Conservation (phyloP, 139 green algal genomes). For the Tetradesmus lagerheimii region DNA sequence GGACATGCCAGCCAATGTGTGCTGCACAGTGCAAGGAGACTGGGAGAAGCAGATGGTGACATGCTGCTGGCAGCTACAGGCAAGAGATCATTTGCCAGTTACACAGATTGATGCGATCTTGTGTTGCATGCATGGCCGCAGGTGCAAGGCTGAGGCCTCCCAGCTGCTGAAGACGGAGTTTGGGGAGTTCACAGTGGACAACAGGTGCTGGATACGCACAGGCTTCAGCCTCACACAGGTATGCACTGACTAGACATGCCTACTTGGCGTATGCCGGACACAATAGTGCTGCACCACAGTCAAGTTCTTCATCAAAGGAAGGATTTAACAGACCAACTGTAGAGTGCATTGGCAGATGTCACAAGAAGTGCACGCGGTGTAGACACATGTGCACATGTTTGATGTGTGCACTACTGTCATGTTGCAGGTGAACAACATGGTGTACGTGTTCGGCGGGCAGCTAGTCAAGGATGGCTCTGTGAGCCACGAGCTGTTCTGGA, state of each 20-base stretch:
- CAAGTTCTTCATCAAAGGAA: too few species aligned
- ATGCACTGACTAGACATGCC: too few species aligned
- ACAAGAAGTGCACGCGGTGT: background rate
- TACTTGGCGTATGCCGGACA: too few species aligned
- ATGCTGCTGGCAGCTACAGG: background rate
- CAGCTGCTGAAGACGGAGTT: constrained; percentile 66
- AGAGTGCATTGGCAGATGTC: background rate
- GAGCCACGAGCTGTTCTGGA: constrained; percentile 82
- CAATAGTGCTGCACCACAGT: too few species aligned
- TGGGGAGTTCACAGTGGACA: constrained; percentile 62
- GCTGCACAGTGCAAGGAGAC: too few species aligned
- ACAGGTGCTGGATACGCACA: constrained; percentile 75
- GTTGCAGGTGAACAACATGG: constrained; percentile 67
- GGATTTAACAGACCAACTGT: too few species aligned
- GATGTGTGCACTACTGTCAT: background rate
- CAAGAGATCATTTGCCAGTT: too few species aligned
- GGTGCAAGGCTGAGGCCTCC: constrained; percentile 69
- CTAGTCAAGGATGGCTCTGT: constrained; percentile 70
- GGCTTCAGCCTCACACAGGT: constrained; percentile 78
- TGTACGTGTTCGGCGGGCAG: constrained; percentile 84
- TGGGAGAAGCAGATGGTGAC: background rate
- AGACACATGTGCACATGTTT: background rate
- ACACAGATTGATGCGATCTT: background rate
- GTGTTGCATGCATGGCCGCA: background rate
- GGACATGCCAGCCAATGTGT: too few species aligned